Evolutionary conservation across 2,329 filamentous ascomycete species (phyloP).

Genomic region (Akanthomyces muscarius): DNA sequence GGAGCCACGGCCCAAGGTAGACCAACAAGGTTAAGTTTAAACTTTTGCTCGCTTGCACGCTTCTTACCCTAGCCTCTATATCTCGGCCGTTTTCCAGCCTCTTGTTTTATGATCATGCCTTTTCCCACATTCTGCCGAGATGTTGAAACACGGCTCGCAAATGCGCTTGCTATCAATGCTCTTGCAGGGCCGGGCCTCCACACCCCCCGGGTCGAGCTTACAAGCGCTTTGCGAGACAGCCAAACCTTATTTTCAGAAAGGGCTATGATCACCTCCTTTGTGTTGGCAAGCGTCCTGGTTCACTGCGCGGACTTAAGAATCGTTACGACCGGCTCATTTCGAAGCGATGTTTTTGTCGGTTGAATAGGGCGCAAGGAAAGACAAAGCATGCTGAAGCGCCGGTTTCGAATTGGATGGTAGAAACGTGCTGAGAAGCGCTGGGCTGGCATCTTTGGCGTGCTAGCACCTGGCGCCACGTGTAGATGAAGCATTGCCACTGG

Average conservation of each 20-base stretch:
- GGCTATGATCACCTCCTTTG: neutral
- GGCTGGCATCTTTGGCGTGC: too few relatives aligned
- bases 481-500: too few relatives aligned
- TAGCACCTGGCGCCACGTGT: too few relatives aligned
- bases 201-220: neutral
- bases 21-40: constrained; percentile 12
- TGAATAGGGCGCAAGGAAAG: too few relatives aligned
- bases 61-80: neutral
- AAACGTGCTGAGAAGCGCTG: too few relatives aligned
- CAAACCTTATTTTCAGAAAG: neutral
- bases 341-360: too few relatives aligned
- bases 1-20: neutral
- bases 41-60: constrained; percentile 4
- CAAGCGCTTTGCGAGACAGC: neutral
- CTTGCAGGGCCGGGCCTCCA: neutral
- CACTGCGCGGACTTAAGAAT: too few relatives aligned
- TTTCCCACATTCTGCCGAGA: neutral
- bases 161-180: constrained; percentile 10
- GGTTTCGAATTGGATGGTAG: too few relatives aligned
- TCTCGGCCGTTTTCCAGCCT: too few relatives aligned
- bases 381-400: too few relatives aligned
- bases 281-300: neutral
- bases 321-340: too few relatives aligned
- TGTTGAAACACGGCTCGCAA: constrained; percentile 6
- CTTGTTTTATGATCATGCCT: constrained; percentile 2